Conservation (phyloP, 495 filamentous ascomycete genomes). For the Apiosordaria backusii region DNA sequence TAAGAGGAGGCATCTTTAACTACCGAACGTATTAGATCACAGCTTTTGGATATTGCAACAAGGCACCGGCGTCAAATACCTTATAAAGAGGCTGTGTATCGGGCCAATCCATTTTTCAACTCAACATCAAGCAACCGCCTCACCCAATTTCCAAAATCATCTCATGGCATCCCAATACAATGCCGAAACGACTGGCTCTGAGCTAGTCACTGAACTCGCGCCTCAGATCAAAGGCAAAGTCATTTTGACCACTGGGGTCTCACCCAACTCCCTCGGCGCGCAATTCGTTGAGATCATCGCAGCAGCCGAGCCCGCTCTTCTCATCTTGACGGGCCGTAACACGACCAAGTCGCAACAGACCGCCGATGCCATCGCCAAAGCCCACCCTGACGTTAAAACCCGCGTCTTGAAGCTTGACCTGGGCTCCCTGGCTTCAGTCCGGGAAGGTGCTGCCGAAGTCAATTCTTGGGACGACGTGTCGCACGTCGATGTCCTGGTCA, state of each 20-base stretch:
- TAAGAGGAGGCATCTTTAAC: background rate
- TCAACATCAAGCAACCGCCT: background rate
- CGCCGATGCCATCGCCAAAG: conserved; percentile 22
- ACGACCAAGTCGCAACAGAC: conserved; percentile 38
- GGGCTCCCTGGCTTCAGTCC: conserved; percentile 42
- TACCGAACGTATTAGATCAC: background rate
- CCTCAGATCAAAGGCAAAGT: conserved; percentile 28
- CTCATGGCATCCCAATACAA: conserved; percentile 22
- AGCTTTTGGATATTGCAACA: background rate
- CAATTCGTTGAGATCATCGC: conserved; percentile 39
- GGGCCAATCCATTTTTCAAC: background rate
- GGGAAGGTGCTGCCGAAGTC: conserved; percentile 37
- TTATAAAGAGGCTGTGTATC: background rate
- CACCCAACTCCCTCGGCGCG: conserved; percentile 43
- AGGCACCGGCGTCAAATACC: background rate
- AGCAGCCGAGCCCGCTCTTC: conserved; percentile 34
- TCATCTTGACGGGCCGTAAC: conserved; percentile 50
- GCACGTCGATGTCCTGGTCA: conserved; percentile 59
- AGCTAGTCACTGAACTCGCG: conserved; percentile 17
- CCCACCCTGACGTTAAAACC: conserved; percentile 19
- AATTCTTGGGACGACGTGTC: conserved; percentile 34
- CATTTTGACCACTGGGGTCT: conserved; percentile 45
- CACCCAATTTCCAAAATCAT: conserved; percentile 5
- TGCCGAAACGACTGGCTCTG: conserved; percentile 15
- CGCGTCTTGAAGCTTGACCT: conserved; percentile 43